Evolutionary conservation across 2,329 filamentous ascomycete genomes (phyloP).

Genomic region (Lecanosticta acicola): DNA sequence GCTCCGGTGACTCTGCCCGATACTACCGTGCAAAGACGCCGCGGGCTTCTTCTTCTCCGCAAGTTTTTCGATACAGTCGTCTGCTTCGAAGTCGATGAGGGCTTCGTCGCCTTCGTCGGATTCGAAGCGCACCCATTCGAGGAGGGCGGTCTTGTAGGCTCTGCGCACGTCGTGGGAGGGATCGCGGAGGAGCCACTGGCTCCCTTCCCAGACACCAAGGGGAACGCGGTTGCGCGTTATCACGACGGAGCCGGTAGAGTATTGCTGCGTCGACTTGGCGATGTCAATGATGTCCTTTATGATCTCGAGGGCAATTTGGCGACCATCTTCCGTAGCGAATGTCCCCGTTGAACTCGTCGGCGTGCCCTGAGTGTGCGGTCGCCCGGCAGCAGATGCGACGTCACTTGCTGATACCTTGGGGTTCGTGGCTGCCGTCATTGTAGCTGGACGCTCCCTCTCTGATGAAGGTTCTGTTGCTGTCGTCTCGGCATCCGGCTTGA

Average conservation of each 20-base stretch:
- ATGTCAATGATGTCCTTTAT: conserved; percentile 78
- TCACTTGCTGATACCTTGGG: conserved; percentile 8
- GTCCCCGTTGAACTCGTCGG: conserved; percentile 45
- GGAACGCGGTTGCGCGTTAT: conserved; percentile 55
- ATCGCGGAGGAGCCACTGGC: conserved; percentile 85
- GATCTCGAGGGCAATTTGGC: conserved; percentile 62
- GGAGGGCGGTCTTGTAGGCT: conserved; percentile 76
- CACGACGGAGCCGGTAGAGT: conserved; percentile 17
- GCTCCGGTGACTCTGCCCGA: conserved; percentile 19
- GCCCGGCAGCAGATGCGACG: conserved; percentile 5
- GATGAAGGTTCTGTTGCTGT: conserved; percentile 26
- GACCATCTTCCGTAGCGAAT: conserved; percentile 59
- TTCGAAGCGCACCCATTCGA: conserved; percentile 63
- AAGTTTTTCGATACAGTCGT: conserved; percentile 20
- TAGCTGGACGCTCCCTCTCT: conserved; percentile 9
- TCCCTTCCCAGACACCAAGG: conserved; percentile 89
- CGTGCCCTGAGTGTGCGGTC: conserved; percentile 22
- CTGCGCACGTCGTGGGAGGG: conserved; percentile 70
- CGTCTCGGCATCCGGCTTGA: conserved; percentile 55
- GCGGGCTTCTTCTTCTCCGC: conserved; percentile 18
- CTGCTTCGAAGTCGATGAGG: conserved; percentile 23
- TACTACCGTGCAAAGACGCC: conserved; percentile 16
- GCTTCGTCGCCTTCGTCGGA: conserved; percentile 27
- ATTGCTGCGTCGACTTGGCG: conserved; percentile 52
- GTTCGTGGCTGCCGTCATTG: conserved; percentile 9